These are phyloP conservation scores for Escallonia rubra DNA, from an alignment of 129 eudicot species.

Conservation along the genomic window DNA sequence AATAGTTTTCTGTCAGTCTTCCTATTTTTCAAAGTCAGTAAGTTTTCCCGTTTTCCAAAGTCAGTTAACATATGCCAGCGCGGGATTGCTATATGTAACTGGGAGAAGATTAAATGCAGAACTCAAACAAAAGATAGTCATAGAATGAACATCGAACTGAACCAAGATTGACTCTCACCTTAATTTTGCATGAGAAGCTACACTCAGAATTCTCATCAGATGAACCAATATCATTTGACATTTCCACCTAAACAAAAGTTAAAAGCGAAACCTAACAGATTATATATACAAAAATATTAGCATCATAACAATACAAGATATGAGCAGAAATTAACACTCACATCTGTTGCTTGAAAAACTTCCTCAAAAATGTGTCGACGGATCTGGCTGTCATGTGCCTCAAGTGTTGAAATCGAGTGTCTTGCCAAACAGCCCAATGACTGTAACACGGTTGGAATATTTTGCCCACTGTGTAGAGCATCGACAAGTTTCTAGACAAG, in stretches of 20 bases:
- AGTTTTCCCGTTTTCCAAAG: no score
- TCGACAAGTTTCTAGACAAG: slow-evolving; percentile 63
- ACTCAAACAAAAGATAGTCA: no score
- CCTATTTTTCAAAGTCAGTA: no score
- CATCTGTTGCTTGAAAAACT: slow-evolving; percentile 47
- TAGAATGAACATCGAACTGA: no score
- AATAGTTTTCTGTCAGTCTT: no score
- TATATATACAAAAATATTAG: not conserved
- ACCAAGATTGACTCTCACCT: slow-evolving; percentile 28
- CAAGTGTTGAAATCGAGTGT: slow-evolving; percentile 53
- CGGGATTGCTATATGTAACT: no score
- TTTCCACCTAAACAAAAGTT: slow-evolving; percentile 31
- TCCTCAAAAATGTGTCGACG: slow-evolving; percentile 49
- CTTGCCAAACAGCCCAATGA: slow-evolving; percentile 87
- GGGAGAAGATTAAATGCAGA: no score
- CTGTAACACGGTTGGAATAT: slow-evolving; percentile 71
- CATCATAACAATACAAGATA: slow-evolving; percentile 1
- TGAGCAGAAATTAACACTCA: slow-evolving; percentile 16
- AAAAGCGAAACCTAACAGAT: not conserved
- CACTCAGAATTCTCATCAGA: slow-evolving; percentile 31
- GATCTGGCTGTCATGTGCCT: slow-evolving; percentile 52
- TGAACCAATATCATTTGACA: slow-evolving; percentile 21
- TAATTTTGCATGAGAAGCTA: slow-evolving; percentile 49
- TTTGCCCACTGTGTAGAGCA: slow-evolving; percentile 51
- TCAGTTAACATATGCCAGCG: no score